These are phyloP conservation scores for Vickermania spadyakhi DNA, from an alignment of 208 protist species.

Conservation along the genomic window DNA sequence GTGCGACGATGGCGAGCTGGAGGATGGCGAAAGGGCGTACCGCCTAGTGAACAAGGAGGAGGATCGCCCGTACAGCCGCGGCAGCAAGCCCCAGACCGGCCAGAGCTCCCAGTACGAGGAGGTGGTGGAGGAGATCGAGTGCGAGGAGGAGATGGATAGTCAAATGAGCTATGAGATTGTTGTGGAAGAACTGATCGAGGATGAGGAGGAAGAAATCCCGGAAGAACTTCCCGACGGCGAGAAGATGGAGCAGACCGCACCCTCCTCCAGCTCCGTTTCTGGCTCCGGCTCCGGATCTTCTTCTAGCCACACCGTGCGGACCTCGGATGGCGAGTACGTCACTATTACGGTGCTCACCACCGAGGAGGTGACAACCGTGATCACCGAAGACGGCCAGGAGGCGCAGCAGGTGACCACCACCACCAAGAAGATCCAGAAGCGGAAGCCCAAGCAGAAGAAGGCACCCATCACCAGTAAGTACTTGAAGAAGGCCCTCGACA, in stretches of 20 bases:
- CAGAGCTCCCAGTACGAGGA: background rate
- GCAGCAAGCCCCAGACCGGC: background rate
- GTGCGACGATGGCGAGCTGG: background rate
- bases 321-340: background rate
- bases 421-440: background rate
- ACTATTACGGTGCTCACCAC: background rate
- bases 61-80: background rate
- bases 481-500: background rate
- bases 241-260: constrained; percentile 2
- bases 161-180: background rate
- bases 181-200: background rate
- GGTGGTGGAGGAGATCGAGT: background rate
- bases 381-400: background rate
- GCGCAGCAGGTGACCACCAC: background rate
- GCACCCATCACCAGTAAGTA: background rate
- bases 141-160: background rate
- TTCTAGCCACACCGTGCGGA: too few relatives aligned
- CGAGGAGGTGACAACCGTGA: background rate
- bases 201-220: background rate
- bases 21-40: background rate
- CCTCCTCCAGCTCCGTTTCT: too few relatives aligned
- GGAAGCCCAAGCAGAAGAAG: background rate
- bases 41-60: background rate
- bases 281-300: too few relatives aligned
- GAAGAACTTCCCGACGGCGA: background rate